A percentile compares a stretch with the other conserved stretches of the same genome.
Conservation (phyloP, 768 basidiomycete genomes). For the Cystobasidium onofrii region DNA sequence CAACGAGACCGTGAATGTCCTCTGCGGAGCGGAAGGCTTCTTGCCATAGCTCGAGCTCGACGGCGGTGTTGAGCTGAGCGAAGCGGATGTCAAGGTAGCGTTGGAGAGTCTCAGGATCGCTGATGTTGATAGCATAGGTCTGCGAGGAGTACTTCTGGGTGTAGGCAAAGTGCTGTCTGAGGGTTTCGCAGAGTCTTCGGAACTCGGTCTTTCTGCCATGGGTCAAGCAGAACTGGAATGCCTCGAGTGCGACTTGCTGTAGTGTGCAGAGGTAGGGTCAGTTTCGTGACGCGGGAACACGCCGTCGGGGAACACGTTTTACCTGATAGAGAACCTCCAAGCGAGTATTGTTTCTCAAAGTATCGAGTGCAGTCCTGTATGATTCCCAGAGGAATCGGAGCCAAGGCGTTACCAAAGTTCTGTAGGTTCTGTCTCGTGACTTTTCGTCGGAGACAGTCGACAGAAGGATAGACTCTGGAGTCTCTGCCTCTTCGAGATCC, state of each 20-base stretch:
- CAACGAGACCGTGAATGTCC: constrained; percentile 91
- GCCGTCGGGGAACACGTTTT: constrained; percentile 41
- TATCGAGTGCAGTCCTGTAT: constrained; percentile 89
- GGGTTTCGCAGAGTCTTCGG: constrained; percentile 88
- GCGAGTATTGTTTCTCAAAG: constrained; percentile 87
- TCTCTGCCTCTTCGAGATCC: constrained; percentile 90
- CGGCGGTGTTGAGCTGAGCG: constrained; percentile 88
- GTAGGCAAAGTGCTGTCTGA: constrained; percentile 86
- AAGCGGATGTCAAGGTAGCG: constrained; percentile 95
- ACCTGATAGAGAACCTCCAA: constrained; percentile 92
- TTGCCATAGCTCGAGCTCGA: constrained; percentile 97
- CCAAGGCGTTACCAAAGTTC: constrained; percentile 92
- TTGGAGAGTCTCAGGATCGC: constrained; percentile 86
- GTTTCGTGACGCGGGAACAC: no score
- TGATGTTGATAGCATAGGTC: constrained; percentile 85
- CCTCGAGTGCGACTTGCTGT: constrained; percentile 90
- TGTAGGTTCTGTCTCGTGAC: constrained; percentile 86
- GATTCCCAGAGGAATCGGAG: constrained; percentile 99
- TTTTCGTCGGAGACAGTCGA: constrained; percentile 83
- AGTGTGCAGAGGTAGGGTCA: neutral
- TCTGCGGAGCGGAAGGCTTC: constrained; percentile 97
- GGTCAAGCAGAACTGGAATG: constrained; percentile 90
- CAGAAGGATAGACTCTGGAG: constrained; percentile 81
- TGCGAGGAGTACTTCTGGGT: constrained; percentile 93
- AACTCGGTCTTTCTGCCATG: constrained; percentile 95